Evolutionary conservation across 257 asterid genomes (phyloP), one percentile per base, ranked within the genome.

Genomic region (Coffea canephora): DNA sequence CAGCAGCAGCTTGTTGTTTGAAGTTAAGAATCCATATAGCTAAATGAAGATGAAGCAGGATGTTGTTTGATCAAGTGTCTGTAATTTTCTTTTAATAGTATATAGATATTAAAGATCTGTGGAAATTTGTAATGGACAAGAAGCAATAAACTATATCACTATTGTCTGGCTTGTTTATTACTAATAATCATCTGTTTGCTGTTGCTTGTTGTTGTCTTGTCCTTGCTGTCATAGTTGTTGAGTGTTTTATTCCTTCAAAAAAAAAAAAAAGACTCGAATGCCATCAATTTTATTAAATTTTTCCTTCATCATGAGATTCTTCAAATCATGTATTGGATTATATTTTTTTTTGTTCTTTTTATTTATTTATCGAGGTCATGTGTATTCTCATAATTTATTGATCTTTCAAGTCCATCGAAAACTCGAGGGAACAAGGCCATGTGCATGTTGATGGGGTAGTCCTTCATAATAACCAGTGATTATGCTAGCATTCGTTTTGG

Each of bases 341-440:
- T 79, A 31, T 31, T 31, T 31, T 31, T 31, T 31, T 31, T 31
- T 31, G 0, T 31, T 31, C 1, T 31, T 31, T 0, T 79, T 61
- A 27, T 80, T 84, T 4, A 57, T 39, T 77, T 78, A 81, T 79
- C 79, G 78, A 25, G 81, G 65, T 59, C 73, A 77, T 66, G 73
- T 75, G 74, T 73, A 74, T 78, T 75, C 75, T 36, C 71, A 81
- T 83, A 83, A 80, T 87, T 27, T 69, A 88, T 43, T 82, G 80
- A 88, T 82, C 82, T 82, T 83, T 76, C 77, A 72, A 76, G 77
- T 84, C 64, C 85, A 82, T 84, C 27, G 50, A 18, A 15, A 83
- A 55, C 78, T 54, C 65, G 36, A 76, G 94, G 97, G 94, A 86
- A 89, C 94, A 91, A 79, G 68, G 65, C 86, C 96, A 91, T 90